Percentiles rank a stretch among this genome's conserved stretches.
Conservation (phyloP, 306 rosid genomes). For the Sphenostylis stenocarpa region DNA sequence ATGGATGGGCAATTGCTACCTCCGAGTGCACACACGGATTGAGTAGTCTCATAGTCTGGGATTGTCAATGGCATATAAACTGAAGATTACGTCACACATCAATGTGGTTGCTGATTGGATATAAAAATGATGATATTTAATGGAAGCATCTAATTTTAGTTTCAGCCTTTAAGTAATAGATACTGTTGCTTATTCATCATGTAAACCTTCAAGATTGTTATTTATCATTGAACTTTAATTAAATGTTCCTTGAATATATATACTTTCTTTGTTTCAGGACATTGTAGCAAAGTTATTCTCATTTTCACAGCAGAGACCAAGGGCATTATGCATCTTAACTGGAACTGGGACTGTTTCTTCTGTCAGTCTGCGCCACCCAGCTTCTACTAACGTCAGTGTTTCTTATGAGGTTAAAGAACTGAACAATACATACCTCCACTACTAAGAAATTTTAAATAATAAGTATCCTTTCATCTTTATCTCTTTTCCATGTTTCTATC, state of each 20-base stretch:
- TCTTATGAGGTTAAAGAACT: constrained; percentile 65
- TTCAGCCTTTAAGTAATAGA: background rate
- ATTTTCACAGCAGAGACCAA: constrained; percentile 82
- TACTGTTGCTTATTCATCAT: background rate
- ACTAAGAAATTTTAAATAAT: background rate
- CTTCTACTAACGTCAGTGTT: constrained; percentile 70
- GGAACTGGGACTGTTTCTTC: constrained; percentile 84
- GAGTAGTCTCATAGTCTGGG: background rate
- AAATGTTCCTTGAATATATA: constrained; percentile 24
- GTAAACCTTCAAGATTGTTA: constrained; percentile 7
- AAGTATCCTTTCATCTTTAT: constrained; percentile 18
- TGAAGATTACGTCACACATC: background rate
- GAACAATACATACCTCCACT: background rate
- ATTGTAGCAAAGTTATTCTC: constrained; percentile 74
- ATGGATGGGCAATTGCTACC: constrained; percentile 2
- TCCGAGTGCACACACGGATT: background rate
- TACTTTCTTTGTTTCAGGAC: constrained; percentile 59
- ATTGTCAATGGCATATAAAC: background rate
- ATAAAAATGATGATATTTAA: background rate
- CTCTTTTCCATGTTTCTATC: background rate
- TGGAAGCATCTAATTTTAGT: background rate
- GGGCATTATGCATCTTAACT: constrained; percentile 83
- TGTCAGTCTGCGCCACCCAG: constrained; percentile 82
- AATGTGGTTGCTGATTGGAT: constrained; percentile 9
- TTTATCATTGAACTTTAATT: background rate